Conservation (phyloP, 768 basidiomycete genomes). For the Boletus rufocinnamomeus region DNA sequence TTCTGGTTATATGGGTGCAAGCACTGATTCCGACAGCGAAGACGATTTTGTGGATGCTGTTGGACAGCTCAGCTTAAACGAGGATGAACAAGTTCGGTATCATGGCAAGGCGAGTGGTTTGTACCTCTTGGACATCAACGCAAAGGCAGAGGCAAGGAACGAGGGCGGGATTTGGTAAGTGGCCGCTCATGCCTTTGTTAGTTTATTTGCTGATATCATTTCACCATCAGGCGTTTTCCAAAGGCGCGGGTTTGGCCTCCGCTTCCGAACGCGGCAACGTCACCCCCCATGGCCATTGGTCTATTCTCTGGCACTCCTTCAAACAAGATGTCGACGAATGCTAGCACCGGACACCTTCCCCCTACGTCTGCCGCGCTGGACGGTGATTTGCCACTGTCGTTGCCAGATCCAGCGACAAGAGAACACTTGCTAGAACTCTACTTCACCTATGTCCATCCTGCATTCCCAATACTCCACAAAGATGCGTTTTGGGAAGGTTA, state of each 20-base stretch:
- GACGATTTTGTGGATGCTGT: slow-evolving; percentile 66
- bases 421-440: slow-evolving; percentile 74
- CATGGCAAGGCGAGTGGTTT: slow-evolving; percentile 86
- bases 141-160: slow-evolving; percentile 63
- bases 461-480: slow-evolving; percentile 78
- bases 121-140: slow-evolving; percentile 65
- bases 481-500: slow-evolving; percentile 64
- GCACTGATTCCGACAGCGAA: slow-evolving; percentile 40
- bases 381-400: slow-evolving; percentile 40
- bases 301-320: slow-evolving; percentile 3
- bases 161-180: slow-evolving; percentile 75
- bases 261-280: slow-evolving; percentile 32
- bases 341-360: slow-evolving; percentile 12
- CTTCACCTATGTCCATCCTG: slow-evolving; percentile 79
- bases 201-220: slow-evolving; percentile 20
- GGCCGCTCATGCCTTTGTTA: slow-evolving; percentile 2
- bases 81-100: slow-evolving; percentile 82
- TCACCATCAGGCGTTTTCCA: slow-evolving; percentile 67
- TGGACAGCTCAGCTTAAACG: slow-evolving; percentile 85
- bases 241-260: slow-evolving; percentile 90
- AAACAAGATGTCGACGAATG: slow-evolving; percentile 11
- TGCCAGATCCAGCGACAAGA: slow-evolving; percentile 64
- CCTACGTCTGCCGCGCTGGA: slow-evolving; percentile 30
- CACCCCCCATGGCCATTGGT: slow-evolving; percentile 11
- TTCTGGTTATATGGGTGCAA: slow-evolving; percentile 30